phyloP scores from a whole-genome alignment of 2,329 filamentous ascomycete genomes.

The Biscogniauxia marginata region DNA sequence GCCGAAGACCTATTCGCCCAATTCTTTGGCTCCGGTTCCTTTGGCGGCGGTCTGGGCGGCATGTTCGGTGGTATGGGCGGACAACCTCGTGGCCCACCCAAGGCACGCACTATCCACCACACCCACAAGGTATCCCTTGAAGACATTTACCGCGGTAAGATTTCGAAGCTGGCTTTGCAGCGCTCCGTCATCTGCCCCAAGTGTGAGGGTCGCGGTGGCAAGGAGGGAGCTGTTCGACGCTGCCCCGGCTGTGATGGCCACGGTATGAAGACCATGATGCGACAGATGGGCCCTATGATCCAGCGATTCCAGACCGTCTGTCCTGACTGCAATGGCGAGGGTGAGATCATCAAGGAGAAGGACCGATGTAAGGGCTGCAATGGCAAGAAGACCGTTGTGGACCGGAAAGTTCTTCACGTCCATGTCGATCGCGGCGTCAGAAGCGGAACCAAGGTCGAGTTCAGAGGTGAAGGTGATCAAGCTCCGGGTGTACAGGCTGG shows the following conservation, averaged over 20 bases:
- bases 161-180: constrained; percentile 95
- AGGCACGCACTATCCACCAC: constrained; percentile 96
- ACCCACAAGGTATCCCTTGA: constrained; percentile 98
- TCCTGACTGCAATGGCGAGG: constrained; percentile 96
- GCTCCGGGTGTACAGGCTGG: constrained; percentile 89
- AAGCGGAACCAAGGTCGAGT: constrained; percentile 94
- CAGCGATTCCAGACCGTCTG: constrained; percentile 99
- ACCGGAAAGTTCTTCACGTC: constrained; percentile 97
- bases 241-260: constrained; percentile 88
- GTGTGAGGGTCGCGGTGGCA: constrained; percentile 91
- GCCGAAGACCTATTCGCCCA: constrained; percentile 95
- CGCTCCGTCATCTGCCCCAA: constrained; percentile 96
- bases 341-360: constrained; percentile 94
- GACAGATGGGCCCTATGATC: constrained; percentile 99
- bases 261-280: constrained; percentile 99
- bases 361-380: constrained; percentile 95
- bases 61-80: constrained; percentile 77
- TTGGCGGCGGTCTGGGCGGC: constrained; percentile 71
- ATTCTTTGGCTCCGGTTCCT: constrained; percentile 82
- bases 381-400: constrained; percentile 97
- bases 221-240: constrained; percentile 95
- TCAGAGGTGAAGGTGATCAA: constrained; percentile 95
- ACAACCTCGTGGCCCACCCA: constrained; percentile 74
- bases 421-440: constrained; percentile 94
- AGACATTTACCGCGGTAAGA: constrained; percentile 96